phyloP scores from a whole-genome alignment of 2,329 filamentous ascomycete species.

The Aspergillus sp. region DNA sequence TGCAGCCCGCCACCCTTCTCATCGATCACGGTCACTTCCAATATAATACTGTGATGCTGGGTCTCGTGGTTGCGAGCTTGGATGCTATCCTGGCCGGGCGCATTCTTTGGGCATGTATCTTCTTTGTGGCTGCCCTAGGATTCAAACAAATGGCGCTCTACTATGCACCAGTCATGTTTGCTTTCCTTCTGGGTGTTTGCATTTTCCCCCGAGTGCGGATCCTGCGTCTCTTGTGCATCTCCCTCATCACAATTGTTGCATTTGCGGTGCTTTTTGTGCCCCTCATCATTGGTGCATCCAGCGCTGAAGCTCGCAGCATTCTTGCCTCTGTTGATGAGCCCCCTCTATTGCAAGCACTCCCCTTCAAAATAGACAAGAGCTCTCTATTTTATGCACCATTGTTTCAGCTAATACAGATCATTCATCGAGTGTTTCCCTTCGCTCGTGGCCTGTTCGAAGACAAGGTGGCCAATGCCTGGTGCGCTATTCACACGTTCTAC shows the following conservation, averaged over 20 bases:
- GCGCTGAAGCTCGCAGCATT: conserved; percentile 63
- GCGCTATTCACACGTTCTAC: conserved; percentile 79
- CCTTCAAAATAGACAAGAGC: conserved; percentile 56
- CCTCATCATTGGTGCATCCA: conserved; percentile 65
- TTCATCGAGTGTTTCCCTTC: conserved; percentile 95
- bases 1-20: conserved; percentile 86
- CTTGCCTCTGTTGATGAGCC: conserved; percentile 59
- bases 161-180: conserved; percentile 89
- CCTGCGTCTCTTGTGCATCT: conserved; percentile 68
- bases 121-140: conserved; percentile 88
- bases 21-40: conserved; percentile 97
- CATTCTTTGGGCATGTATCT: conserved; percentile 82
- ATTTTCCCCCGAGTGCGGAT: conserved; percentile 68
- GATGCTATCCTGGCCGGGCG: conserved; percentile 83
- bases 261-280: conserved; percentile 75
- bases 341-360: conserved; percentile 54
- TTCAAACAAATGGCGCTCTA: conserved; percentile 99
- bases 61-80: conserved; percentile 78
- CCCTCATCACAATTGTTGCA: conserved; percentile 64
- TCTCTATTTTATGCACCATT: conserved; percentile 69
- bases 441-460: conserved; percentile 95
- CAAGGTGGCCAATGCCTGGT: conserved; percentile 99
- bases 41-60: conserved; percentile 98
- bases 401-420: conserved; percentile 74
- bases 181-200: conserved; percentile 83